These are phyloP conservation scores for Debaryomyces coudertii DNA, from an alignment of 1,139 yeast species.

Conservation along the genomic window DNA sequence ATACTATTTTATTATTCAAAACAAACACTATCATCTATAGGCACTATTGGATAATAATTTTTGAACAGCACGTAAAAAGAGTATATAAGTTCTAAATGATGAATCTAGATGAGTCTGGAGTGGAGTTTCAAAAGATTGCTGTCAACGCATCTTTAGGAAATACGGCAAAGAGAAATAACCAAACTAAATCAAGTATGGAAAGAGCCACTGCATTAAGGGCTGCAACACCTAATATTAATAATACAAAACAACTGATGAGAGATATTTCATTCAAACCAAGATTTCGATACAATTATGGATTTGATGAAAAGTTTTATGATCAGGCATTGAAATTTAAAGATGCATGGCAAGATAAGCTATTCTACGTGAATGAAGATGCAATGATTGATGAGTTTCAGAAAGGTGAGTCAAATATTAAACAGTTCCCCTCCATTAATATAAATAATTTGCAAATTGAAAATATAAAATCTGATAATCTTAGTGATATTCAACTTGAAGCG, in stretches of 20 bases:
- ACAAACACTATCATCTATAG: neutral
- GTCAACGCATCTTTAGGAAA: constrained; percentile 4
- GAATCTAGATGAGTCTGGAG: neutral
- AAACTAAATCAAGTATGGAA: neutral
- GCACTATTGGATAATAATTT: neutral
- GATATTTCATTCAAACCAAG: constrained; percentile 41
- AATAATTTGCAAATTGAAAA: constrained; percentile 13
- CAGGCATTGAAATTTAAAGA: constrained; percentile 30
- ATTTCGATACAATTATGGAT: constrained; percentile 39
- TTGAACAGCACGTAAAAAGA: neutral
- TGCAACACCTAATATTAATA: neutral
- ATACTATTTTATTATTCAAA: constrained; percentile 3
- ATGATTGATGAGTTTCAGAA: constrained; percentile 6
- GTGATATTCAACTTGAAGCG: constrained; percentile 8
- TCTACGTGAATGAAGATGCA: constrained; percentile 32
- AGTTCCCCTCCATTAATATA: constrained; percentile 3
- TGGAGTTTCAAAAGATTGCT: constrained; percentile 5
- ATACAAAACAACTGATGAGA: constrained; percentile 16
- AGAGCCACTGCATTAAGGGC: neutral
- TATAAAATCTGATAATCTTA: constrained; percentile 7
- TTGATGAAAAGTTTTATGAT: constrained; percentile 33
- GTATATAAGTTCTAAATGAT: neutral
- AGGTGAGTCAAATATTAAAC: constrained; percentile 5
- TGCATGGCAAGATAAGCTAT: constrained; percentile 40
- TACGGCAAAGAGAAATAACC: neutral